These are phyloP conservation scores for Boletus patriciae DNA, from an alignment of 768 basidiomycete genomes.

Conservation along the genomic window DNA sequence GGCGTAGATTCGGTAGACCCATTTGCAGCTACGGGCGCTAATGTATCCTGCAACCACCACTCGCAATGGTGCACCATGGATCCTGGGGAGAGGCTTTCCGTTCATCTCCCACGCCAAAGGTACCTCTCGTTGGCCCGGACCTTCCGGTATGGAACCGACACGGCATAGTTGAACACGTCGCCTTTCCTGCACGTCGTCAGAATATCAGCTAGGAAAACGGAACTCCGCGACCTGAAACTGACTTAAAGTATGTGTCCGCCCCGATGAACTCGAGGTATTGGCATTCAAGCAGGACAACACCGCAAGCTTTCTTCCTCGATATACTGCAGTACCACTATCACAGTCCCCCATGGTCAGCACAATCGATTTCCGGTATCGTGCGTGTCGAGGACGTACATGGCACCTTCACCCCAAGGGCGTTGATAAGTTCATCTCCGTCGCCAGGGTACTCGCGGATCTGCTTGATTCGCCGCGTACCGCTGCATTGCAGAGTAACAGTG, in stretches of 20 bases:
- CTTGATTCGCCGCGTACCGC: conserved; percentile 52
- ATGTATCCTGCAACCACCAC: conserved; percentile 54
- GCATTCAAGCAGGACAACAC: conserved; percentile 46
- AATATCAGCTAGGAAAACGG: background rate
- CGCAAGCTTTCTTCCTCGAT: conserved; percentile 52
- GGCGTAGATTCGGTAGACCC: conserved; percentile 54
- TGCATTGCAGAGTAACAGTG: conserved; percentile 56
- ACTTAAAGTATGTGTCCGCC: conserved; percentile 60
- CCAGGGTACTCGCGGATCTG: conserved; percentile 54
- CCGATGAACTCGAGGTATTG: conserved; percentile 57
- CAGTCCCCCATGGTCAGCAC: conserved; percentile 32
- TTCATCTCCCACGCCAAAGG: conserved; percentile 27
- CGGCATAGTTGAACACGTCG: conserved; percentile 43
- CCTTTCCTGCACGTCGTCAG: conserved; percentile 29
- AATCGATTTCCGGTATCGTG: conserved; percentile 6
- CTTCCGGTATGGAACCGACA: conserved; percentile 51
- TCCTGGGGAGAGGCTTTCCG: conserved; percentile 40
- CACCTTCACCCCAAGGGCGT: conserved; percentile 53
- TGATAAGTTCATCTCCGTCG: conserved; percentile 54
- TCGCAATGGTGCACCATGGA: conserved; percentile 52
- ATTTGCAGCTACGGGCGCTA: conserved; percentile 54
- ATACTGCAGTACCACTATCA: conserved; percentile 49
- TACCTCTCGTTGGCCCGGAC: conserved; percentile 47
- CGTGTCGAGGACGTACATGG: conserved; percentile 38
- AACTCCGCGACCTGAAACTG: background rate